phyloP scores from a whole-genome alignment of 352 stramenopile genomes.

The Plasmopara muralis region DNA sequence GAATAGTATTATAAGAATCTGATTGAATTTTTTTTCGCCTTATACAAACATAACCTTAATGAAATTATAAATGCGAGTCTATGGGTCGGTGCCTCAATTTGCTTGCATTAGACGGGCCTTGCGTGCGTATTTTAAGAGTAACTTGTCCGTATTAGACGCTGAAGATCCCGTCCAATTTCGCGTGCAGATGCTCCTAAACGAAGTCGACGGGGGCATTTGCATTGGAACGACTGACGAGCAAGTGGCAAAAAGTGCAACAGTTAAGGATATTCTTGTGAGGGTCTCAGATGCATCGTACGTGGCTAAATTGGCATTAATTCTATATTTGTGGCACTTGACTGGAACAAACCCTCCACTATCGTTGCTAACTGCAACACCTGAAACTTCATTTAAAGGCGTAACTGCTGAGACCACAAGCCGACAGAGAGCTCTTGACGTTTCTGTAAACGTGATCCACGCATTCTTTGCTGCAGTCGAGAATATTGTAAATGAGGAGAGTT shows the following conservation, averaged over 20 bases:
- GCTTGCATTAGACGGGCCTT: slow-evolving; percentile 13
- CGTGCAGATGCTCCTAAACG: slow-evolving; percentile 28
- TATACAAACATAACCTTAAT: too few species aligned
- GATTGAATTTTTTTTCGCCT: too few species aligned
- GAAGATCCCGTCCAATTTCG: slow-evolving; percentile 34
- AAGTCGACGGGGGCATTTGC: neutral
- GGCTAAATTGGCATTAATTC: slow-evolving; percentile 36
- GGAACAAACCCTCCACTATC: slow-evolving; percentile 28
- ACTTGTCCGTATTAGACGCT: slow-evolving; percentile 22
- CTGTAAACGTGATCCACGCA: slow-evolving; percentile 9
- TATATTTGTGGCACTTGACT: slow-evolving; percentile 34
- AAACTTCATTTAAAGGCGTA: slow-evolving; percentile 31
- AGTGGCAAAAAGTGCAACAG: slow-evolving; percentile 1
- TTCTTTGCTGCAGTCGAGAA: slow-evolving; percentile 15
- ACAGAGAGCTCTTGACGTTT: slow-evolving; percentile 26
- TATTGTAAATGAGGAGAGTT: neutral
- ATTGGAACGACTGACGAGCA: slow-evolving; percentile 1
- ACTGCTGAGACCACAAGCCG: slow-evolving; percentile 24
- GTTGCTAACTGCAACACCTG: slow-evolving; percentile 6
- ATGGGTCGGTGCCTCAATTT: neutral
- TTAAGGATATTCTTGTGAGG: slow-evolving; percentile 11
- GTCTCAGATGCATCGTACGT: slow-evolving; percentile 27
- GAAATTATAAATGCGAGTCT: neutral
- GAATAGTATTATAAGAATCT: too few species aligned
- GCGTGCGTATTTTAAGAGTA: slow-evolving; percentile 21